Evolutionary conservation across 495 filamentous ascomycete genomes (phyloP), one percentile per base, ranked within the genome.

Genomic region (Bathelium albidoporum): DNA sequence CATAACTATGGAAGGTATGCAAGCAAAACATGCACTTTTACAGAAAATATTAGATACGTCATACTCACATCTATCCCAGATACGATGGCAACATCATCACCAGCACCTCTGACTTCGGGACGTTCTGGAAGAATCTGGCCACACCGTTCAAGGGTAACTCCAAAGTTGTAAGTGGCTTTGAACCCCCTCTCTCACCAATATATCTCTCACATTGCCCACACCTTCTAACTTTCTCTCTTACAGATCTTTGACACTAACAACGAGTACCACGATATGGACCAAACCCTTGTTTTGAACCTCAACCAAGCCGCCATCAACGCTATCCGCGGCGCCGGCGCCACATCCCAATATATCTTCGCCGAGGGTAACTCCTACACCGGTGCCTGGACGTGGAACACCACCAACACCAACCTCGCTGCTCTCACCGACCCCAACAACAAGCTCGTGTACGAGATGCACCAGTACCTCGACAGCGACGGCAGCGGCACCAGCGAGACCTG

Each of bases 251-350:
- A 82, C 68, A 79, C 76, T 77, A 87, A 89, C 81, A 90, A 90
- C 73, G 87, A 89, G 73, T 89, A 83, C 76, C 80, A 89, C 74
- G 83, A 83, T 73, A 87, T 88, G 81, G 82, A 86, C 68, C 85
- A 89, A 73, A 74, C 71, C 26, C 83, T 88, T 11, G 87, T 89
- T 43, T 76, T 86, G 59, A 73, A 83, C 67, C 83, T 89, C 62
- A 89, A 89, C 80, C 87, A 89, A 75, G 87, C 85, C 20, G 86
- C 87, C 66, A 88, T 89, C 71, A 74, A 87, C 70, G 84, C 79
- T 68, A 88, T 90, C 73, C 85, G 87, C 66, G 80, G 75, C 20
- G 81, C 85, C 41, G 85, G 85, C 28, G 87, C 87, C 31, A 88
- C 80, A 5, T 79, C 74, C 20, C 86, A 89, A 73, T 86, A 86